Conservation (phyloP, 2,329 filamentous ascomycete species). For the Colletotrichum ledebouriae region DNA sequence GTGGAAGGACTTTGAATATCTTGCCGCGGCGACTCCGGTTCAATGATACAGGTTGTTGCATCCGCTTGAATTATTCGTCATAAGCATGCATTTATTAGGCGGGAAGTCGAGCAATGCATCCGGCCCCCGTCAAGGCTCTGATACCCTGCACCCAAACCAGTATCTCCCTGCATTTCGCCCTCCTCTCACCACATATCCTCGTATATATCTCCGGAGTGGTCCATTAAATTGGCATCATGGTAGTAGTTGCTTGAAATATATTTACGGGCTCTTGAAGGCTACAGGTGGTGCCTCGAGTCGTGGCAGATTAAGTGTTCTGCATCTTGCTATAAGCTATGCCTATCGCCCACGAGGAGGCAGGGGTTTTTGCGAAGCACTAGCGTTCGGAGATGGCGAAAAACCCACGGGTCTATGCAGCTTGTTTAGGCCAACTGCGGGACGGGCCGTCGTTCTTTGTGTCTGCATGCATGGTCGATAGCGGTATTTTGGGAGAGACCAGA, state of each 20-base stretch:
- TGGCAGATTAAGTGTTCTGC: background rate
- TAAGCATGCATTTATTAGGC: background rate
- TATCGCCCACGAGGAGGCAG: background rate
- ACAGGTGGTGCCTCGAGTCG: background rate
- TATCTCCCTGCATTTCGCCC: background rate
- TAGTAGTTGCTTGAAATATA: background rate
- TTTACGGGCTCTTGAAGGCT: background rate
- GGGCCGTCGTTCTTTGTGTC: background rate
- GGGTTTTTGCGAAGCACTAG: background rate
- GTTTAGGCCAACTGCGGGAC: background rate
- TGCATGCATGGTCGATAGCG: conserved; percentile 1
- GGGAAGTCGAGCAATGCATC: background rate
- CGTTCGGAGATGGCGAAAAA: background rate
- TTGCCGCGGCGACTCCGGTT: background rate
- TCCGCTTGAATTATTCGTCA: background rate
- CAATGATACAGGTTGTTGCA: background rate
- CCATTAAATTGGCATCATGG: background rate
- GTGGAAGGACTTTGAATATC: too few species aligned
- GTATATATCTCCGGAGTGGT: background rate
- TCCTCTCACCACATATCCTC: background rate
- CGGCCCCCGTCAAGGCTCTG: background rate
- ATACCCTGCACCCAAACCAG: background rate
- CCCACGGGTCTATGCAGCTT: background rate
- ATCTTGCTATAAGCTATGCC: background rate
- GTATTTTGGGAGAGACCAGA: background rate